Evolutionary conservation across 176 grass and related monocot genomes (phyloP), one percentile per base, ranked within the genome.

Genomic region (Paspalum vaginatum): DNA sequence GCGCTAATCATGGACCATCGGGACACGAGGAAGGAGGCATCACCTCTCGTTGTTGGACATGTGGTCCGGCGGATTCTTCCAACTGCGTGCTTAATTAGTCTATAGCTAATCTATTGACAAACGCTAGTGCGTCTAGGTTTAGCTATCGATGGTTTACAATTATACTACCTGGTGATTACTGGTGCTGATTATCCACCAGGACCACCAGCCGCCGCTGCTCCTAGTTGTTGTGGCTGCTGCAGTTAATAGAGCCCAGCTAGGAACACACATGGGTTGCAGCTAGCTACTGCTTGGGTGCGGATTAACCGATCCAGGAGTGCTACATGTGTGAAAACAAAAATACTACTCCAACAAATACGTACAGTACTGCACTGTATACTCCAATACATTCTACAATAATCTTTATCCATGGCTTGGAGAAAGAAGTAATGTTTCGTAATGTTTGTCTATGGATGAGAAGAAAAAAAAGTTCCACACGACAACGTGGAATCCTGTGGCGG

Each of bases 31-130:
- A 53, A 37, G 43, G n/a, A n/a, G n/a, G n/a, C n/a, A n/a, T n/a
- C n/a, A 32, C 32, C 32, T 32, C 32, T 32, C 32, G 1, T 41
- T 61, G 22, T 75, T 84, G 87, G 61, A 27, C 20, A 2, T 7
- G 81, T 80, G 87, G 87, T 88, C 87, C 86, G 27, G 32, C 18
- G 22, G 61, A 79, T 66, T 41, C 76, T 66, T 79, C 76, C 27
- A 22, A 42, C 49, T 2, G 32, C 43, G 74, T 68, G 32, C 43
- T 79, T 68, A 78, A 74, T 79, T 52, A 84, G 76, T 20, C 77
- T 74, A 68, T 79, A 74, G 86, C 6, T n/a, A n/a, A n/a, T n/a
- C n/a, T 61, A 56, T 73, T 72, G 79, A 2, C 37, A 7, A 12
- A 0, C 65, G 51, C 32, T 55, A 49, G 65, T n/a, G n/a, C n/a